Conservation (phyloP, 768 basidiomycete species). For the Fomitopsis serialis region DNA sequence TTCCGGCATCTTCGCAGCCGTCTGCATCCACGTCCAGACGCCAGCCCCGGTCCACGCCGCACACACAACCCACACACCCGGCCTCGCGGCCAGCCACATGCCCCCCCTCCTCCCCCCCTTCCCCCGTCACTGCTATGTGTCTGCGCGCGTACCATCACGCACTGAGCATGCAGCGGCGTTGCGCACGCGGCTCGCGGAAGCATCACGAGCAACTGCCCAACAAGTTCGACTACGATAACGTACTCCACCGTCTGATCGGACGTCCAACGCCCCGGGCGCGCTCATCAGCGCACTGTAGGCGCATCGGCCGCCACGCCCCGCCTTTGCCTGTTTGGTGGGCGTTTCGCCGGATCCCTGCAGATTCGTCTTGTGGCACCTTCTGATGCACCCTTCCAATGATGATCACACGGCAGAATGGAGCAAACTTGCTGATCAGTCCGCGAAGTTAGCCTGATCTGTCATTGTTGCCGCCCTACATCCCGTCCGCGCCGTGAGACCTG, state of each 20-base stretch:
- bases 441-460: neutral
- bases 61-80: neutral
- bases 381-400: neutral
- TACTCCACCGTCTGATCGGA: no score
- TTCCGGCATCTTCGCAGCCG: neutral
- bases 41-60: neutral
- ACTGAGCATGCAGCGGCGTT: no score
- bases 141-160: no score
- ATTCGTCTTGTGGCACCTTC: neutral
- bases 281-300: no score
- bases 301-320: neutral
- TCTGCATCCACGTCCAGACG: neutral
- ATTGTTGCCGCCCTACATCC: neutral
- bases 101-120: no score
- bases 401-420: neutral
- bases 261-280: no score
- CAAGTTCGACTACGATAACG: no score
- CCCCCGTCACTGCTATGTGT: no score
- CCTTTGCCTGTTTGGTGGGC: neutral
- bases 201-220: no score
- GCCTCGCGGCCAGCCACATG: no score
- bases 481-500: no score
- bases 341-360: neutral
- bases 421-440: neutral
- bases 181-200: no score